These are phyloP conservation scores for Peronospora farinosa DNA, from an alignment of 352 stramenopile species.

Conservation along the genomic window DNA sequence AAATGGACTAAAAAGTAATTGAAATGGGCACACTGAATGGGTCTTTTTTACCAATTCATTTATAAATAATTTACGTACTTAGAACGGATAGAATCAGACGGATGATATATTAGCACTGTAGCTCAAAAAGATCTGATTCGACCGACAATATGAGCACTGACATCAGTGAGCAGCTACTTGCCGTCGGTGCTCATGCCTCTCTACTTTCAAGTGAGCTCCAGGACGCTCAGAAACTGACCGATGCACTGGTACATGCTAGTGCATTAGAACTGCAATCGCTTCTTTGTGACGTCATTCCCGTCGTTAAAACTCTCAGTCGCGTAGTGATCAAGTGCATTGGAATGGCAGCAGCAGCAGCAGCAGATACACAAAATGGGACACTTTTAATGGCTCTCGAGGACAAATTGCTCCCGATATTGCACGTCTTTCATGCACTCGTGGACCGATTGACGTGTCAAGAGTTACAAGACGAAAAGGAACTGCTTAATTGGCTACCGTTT, in stretches of 20 bases:
- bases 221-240: slow-evolving; percentile 11
- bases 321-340: slow-evolving; percentile 17
- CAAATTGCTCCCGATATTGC: slow-evolving; percentile 25
- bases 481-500: slow-evolving; percentile 38
- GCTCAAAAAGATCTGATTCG: too few species aligned
- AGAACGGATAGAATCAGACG: too few species aligned
- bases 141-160: too few species aligned
- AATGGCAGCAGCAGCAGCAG: slow-evolving; percentile 5
- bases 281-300: slow-evolving; percentile 1
- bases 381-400: slow-evolving; percentile 24
- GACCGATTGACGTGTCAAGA: slow-evolving; percentile 1
- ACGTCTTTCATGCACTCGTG: slow-evolving; percentile 22
- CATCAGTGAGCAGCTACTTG: slow-evolving; percentile 1
- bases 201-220: slow-evolving; percentile 1
- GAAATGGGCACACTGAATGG: too few species aligned
- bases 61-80: too few species aligned
- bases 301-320: slow-evolving; percentile 34
- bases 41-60: too few species aligned
- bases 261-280: slow-evolving; percentile 8
- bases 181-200: background rate
- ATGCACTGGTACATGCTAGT: slow-evolving; percentile 2
- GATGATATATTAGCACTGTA: too few species aligned
- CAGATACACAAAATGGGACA: slow-evolving; percentile 7
- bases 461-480: slow-evolving; percentile 9
- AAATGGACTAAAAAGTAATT: too few species aligned